These are phyloP conservation scores for Alternaria alternata DNA, from an alignment of 2,329 filamentous ascomycete genomes.

Conservation along the genomic window DNA sequence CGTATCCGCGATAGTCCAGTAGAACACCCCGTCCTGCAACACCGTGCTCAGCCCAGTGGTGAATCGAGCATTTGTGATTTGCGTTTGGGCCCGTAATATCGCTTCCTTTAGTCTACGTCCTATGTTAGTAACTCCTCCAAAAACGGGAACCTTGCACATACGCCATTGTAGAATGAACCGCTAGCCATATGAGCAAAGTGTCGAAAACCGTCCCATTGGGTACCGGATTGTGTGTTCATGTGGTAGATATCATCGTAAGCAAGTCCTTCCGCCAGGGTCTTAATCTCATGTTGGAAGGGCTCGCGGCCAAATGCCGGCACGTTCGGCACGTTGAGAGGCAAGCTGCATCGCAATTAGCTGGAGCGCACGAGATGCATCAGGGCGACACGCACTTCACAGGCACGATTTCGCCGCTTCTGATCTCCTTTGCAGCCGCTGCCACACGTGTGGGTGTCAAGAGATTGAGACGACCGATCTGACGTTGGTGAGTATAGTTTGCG, in stretches of 20 bases:
- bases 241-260: conserved; percentile 55
- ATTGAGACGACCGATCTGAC: conserved; percentile 61
- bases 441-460: conserved; percentile 65
- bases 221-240: conserved; percentile 56
- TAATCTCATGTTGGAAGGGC: conserved; percentile 64
- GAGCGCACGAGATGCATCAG: background rate
- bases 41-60: conserved; percentile 57
- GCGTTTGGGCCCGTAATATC: conserved; percentile 52
- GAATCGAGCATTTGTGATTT: conserved; percentile 56
- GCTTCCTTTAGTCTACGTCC: conserved; percentile 46
- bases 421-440: conserved; percentile 61
- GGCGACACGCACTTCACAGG: conserved; percentile 59
- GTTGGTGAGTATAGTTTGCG: background rate
- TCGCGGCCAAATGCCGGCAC: conserved; percentile 63
- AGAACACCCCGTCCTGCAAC: conserved; percentile 56
- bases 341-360: conserved; percentile 41
- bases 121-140: background rate
- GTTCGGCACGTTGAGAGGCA: conserved; percentile 62
- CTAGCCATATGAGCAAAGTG: conserved; percentile 54
- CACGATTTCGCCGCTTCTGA: conserved; percentile 64
- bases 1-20: conserved; percentile 55
- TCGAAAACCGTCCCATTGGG: conserved; percentile 58
- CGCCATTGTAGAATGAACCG: conserved; percentile 54
- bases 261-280: conserved; percentile 47
- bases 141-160: conserved; percentile 8